These are phyloP conservation scores for Metschnikowia dekortorum DNA, from an alignment of 805 yeast species.

Conservation along the genomic window DNA sequence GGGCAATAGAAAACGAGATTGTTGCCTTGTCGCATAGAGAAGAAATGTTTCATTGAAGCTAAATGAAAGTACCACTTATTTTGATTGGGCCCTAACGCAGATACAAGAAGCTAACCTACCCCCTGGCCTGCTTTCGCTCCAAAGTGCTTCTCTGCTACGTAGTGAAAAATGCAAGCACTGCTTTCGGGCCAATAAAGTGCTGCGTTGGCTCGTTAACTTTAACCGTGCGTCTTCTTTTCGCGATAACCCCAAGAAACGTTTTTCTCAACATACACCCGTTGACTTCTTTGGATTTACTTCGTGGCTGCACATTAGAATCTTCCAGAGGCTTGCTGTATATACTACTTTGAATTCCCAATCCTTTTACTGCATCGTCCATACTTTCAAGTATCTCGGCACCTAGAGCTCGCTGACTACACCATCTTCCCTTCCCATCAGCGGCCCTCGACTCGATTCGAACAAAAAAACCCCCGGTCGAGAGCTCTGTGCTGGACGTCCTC, in stretches of 20 bases:
- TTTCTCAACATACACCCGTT: background rate
- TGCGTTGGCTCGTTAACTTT: slow-evolving; percentile 1
- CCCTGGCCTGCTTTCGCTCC: background rate
- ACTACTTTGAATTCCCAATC: background rate
- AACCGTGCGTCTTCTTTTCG: slow-evolving; percentile 3
- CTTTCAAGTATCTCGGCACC: background rate
- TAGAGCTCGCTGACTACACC: background rate
- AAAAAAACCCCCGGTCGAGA: background rate
- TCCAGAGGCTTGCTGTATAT: background rate
- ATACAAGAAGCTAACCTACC: no score
- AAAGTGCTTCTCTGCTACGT: background rate
- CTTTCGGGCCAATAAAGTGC: background rate
- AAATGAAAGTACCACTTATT: background rate
- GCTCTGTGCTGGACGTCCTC: no score
- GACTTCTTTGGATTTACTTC: background rate
- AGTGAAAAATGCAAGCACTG: background rate
- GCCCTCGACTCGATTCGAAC: background rate
- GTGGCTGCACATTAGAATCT: background rate
- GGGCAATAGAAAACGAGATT: background rate
- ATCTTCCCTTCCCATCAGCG: background rate
- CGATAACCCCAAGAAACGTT: slow-evolving; percentile 2
- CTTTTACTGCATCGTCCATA: background rate
- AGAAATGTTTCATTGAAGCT: background rate
- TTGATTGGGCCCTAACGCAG: no score
- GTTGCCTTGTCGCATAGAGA: background rate